Percentiles rank a stretch among this genome's conserved stretches.
These are phyloP conservation scores for Aspergillus flavus DNA, from an alignment of 2,329 filamentous ascomycete species.

Conservation along the genomic window DNA sequence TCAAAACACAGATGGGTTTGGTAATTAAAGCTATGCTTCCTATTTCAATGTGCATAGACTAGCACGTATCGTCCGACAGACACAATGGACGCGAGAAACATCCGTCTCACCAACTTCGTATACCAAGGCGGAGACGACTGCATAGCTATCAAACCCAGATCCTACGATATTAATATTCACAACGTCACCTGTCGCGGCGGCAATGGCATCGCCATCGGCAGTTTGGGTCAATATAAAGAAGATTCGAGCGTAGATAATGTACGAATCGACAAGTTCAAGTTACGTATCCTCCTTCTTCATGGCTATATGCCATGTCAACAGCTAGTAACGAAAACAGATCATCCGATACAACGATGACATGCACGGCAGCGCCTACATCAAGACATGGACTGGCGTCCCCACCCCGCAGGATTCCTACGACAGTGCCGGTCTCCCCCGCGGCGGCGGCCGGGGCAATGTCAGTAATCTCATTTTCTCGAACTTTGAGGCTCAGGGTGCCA, in stretches of 20 bases:
- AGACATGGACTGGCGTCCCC: constrained; percentile 57
- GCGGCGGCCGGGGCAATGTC: constrained; percentile 58
- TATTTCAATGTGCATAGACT: not conserved
- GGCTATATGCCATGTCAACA: not conserved
- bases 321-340: constrained; percentile 30
- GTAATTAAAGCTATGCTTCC: not conserved
- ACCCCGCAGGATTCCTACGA: constrained; percentile 54
- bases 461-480: constrained; percentile 56
- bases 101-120: constrained; percentile 53
- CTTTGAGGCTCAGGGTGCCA: constrained; percentile 52
- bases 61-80: not conserved
- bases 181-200: constrained; percentile 59
- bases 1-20: not conserved
- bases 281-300: not conserved
- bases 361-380: constrained; percentile 56
- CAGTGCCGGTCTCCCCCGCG: constrained; percentile 50
- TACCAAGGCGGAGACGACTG: constrained; percentile 65
- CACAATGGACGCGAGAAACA: constrained; percentile 54
- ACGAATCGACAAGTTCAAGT: constrained; percentile 48
- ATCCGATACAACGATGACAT: constrained; percentile 51
- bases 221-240: constrained; percentile 59
- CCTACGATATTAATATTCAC: constrained; percentile 58
- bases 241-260: constrained; percentile 57
- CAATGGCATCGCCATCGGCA: constrained; percentile 56
- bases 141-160: constrained; percentile 64